Evolutionary conservation across 1,139 yeast genomes (phyloP), one percentile per base, ranked within the genome.

Genomic region (Pichia inconspicua): DNA sequence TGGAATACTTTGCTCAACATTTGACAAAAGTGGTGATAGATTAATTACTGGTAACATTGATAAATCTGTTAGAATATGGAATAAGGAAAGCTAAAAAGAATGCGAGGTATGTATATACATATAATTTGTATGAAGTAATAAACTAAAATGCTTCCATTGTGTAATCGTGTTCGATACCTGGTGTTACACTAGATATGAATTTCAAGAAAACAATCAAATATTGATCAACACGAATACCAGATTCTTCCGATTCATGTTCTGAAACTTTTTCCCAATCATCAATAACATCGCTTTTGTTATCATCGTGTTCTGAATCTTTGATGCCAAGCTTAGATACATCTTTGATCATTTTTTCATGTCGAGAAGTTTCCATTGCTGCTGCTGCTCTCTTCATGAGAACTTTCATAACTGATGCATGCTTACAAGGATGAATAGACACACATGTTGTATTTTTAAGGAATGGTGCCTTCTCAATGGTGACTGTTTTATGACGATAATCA

Each of bases 81-180:
- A 74, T 44, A 82, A 79, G 54, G 76, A 71, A 46, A 68, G 53
- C 15, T 57, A 56, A 40, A 36, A 46, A 5, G n/a, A 30, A 30
- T 30, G 34, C 34, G n/a, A 30, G 34, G 34, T 30, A 30, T 30
- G 11, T 11, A 14, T 30, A 30, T 14, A 10, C 11, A 36, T 17
- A 36, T 36, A 36, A 10, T 5, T 30, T 30, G 15, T 17, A 37
- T 37, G 11, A 11, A 22, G 1, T 37, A 27, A 15, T 7, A 2
- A 12, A n/a, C 27, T 30, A 82, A 60, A 83, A 72, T 4, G 88
- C 92, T 64, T 88, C 90, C 96, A 90, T 92, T 38, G 97, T 90
- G 64, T 89, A 89, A 61, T 92, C 98, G 66, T 90, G 94, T 66
- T 90, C 96, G 49, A 92, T 89, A 12, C 97, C 96, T 0, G 99